phyloP scores from a whole-genome alignment of 2,329 filamentous ascomycete species.

The Colletotrichum magnum region DNA sequence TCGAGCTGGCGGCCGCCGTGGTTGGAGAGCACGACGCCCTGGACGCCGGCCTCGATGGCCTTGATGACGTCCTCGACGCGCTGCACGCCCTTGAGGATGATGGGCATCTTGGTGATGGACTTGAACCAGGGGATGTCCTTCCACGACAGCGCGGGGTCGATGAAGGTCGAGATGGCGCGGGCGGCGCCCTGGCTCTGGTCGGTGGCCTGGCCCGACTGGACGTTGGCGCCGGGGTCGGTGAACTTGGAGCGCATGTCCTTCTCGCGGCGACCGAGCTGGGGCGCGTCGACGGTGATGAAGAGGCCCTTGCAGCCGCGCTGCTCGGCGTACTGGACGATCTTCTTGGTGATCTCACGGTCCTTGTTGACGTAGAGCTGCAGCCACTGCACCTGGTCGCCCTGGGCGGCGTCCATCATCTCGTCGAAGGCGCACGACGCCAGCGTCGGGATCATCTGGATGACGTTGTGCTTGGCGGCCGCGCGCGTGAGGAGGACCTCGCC shows the following conservation, averaged over 20 bases:
- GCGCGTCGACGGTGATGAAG: conserved; percentile 98
- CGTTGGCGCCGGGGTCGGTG: conserved; percentile 83
- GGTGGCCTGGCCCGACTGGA: conserved; percentile 82
- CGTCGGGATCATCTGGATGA: conserved; percentile 99
- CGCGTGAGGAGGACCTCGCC: conserved; percentile 93
- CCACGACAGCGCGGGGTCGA: conserved; percentile 95
- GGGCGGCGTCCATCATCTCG: conserved; percentile 90
- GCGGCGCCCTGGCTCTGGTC: conserved; percentile 94
- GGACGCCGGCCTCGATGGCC: conserved; percentile 85
- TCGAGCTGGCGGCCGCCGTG: conserved; percentile 96
- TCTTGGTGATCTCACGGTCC: conserved; percentile 89
- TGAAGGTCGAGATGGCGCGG: conserved; percentile 95
- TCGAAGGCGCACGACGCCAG: conserved; percentile 97
- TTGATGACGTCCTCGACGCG: conserved; percentile 93
- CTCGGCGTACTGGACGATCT: conserved; percentile 94
- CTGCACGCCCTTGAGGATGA: conserved; percentile 96
- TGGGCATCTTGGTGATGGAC: conserved; percentile 92
- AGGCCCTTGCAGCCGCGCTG: conserved; percentile 91
- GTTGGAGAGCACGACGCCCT: conserved; percentile 95
- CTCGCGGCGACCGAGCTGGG: conserved; percentile 92
- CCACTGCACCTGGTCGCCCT: conserved; percentile 91
- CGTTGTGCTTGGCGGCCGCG: conserved; percentile 86
- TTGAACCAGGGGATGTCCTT: conserved; percentile 95
- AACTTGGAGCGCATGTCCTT: conserved; percentile 99
- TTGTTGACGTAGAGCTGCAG: conserved; percentile 98